These are phyloP conservation scores for Dioszegia crocea DNA, from an alignment of 768 basidiomycete genomes.

Conservation along the genomic window DNA sequence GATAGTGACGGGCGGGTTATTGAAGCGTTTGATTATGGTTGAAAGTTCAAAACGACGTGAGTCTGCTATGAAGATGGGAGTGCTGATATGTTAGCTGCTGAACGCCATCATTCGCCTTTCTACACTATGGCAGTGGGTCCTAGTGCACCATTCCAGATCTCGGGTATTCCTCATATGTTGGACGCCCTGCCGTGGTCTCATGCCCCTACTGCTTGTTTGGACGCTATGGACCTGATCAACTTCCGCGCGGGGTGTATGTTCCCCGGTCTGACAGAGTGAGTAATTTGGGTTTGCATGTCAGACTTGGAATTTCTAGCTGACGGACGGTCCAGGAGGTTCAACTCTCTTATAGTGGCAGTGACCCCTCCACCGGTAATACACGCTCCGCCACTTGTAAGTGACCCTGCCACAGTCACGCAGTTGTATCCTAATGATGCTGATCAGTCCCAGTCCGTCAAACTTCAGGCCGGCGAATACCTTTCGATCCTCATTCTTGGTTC, in stretches of 20 bases:
- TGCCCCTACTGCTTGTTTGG: conserved; percentile 21
- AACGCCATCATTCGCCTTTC: conserved; percentile 30
- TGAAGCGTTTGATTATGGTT: not conserved
- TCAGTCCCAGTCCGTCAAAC: not conserved
- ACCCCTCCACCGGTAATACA: conserved; percentile 22
- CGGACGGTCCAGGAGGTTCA: conserved; percentile 31
- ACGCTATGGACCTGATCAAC: conserved; percentile 35
- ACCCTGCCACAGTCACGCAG: not conserved
- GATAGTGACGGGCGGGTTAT: not conserved
- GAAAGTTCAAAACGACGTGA: not conserved
- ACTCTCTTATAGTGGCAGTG: conserved; percentile 30
- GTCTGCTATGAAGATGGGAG: not conserved
- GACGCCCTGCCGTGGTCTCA: conserved; percentile 21
- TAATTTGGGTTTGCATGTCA: not conserved
- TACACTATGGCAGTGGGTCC: conserved; percentile 40
- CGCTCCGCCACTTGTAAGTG: conserved; percentile 21
- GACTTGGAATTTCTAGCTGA: not conserved
- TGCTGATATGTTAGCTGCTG: conserved; percentile 22
- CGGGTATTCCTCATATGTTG: conserved; percentile 11
- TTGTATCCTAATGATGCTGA: not conserved
- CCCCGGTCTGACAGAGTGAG: conserved; percentile 38
- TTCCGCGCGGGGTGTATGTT: conserved; percentile 34
- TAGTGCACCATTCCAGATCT: conserved; percentile 11
- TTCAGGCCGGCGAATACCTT: conserved; percentile 5
- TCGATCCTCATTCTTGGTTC: conserved; percentile 40